Conservation (phyloP, 345 rosid genomes). For the Chamaenerion angustifolium region DNA sequence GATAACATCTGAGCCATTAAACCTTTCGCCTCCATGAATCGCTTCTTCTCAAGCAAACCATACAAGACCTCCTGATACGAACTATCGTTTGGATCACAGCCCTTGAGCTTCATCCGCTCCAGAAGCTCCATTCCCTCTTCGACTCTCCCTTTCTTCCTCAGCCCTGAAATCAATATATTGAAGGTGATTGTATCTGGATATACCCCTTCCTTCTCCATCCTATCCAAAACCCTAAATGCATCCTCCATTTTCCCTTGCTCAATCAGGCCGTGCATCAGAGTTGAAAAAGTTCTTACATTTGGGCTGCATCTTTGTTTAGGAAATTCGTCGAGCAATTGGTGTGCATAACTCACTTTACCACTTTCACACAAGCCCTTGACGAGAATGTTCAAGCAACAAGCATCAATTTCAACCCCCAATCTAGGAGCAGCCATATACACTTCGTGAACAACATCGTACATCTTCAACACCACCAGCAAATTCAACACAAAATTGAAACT, state of each 20-base stretch:
- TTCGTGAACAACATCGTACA: conserved; percentile 44
- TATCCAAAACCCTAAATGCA: conserved; percentile 47
- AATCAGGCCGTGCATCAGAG: conserved; percentile 59
- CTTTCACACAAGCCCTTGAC: conserved; percentile 63
- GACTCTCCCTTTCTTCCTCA: conserved; percentile 62
- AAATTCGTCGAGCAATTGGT: conserved; percentile 86
- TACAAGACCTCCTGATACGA: conserved; percentile 72
- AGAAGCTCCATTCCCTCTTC: conserved; percentile 48
- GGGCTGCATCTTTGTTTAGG: conserved; percentile 58
- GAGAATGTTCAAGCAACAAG: conserved; percentile 69
- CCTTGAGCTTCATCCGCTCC: conserved; percentile 47
- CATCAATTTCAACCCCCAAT: conserved; percentile 69
- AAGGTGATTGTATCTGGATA: conserved; percentile 59
- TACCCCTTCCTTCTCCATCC: conserved; percentile 62
- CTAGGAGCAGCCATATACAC: conserved; percentile 46
- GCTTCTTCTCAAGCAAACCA: conserved; percentile 53
- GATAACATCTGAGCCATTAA: conserved; percentile 44
- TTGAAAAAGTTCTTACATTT: conserved; percentile 61
- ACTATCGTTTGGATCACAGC: conserved; percentile 59
- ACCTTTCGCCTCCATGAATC: conserved; percentile 41
- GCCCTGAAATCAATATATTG: conserved; percentile 76
- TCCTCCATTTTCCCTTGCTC: conserved; percentile 38
- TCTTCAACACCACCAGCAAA: conserved; percentile 54
- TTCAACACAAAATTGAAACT: conserved; percentile 61
- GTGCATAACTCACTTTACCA: conserved; percentile 52